Conservation (phyloP, 331 rosid genomes). For the Pyrus hybrid region DNA sequence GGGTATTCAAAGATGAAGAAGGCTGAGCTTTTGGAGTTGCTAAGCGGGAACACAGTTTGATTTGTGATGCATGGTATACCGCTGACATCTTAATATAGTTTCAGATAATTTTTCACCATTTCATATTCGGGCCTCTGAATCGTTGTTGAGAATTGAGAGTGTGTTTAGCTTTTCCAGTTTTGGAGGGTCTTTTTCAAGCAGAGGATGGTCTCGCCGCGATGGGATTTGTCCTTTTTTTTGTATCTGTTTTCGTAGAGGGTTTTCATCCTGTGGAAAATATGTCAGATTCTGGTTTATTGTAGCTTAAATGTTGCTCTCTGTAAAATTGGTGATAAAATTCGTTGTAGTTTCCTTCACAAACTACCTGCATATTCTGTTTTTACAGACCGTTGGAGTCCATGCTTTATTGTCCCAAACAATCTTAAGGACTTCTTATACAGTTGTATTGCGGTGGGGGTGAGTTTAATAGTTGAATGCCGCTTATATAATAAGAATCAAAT, state of each 20-base stretch:
- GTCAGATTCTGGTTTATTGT: neutral
- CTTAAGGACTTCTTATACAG: neutral
- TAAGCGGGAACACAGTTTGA: conserved; percentile 28
- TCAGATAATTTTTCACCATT: neutral
- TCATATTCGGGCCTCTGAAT: conserved; percentile 1
- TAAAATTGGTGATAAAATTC: neutral
- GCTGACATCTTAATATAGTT: neutral
- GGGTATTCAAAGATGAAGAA: conserved; percentile 89
- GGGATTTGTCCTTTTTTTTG: neutral
- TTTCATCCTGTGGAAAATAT: neutral
- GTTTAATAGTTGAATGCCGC: neutral
- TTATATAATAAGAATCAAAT: no score
- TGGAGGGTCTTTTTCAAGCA: neutral
- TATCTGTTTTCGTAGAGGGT: neutral
- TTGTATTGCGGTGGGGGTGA: neutral
- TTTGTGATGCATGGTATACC: neutral
- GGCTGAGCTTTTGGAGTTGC: conserved; percentile 56
- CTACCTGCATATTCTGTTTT: neutral
- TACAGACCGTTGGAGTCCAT: neutral
- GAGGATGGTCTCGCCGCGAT: neutral
- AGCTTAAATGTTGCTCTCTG: neutral
- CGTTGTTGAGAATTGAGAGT: conserved; percentile 7
- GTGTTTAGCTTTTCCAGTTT: neutral
- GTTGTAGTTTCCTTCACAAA: neutral
- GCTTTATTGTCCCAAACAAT: neutral